Conservation (phyloP, 805 yeast species). For the Wickerhamiella nectarea region DNA sequence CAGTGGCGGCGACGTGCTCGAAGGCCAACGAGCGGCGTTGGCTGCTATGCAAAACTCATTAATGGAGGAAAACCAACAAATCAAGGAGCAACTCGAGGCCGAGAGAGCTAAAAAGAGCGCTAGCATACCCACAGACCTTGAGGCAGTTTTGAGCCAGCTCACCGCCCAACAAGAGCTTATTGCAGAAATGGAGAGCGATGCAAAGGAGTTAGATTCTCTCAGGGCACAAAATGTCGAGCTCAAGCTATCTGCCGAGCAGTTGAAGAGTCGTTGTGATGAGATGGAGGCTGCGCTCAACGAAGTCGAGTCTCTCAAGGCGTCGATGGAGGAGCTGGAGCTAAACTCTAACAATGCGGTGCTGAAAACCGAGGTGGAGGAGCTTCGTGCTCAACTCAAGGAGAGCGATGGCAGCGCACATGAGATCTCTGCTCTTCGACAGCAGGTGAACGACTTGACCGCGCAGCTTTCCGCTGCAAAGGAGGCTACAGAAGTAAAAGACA, state of each 20-base stretch:
- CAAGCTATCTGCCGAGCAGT: neutral
- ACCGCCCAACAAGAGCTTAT: constrained; percentile 18
- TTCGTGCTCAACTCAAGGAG: neutral
- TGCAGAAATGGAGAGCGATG: constrained; percentile 16
- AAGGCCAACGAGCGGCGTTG: constrained; percentile 23
- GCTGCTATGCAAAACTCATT: constrained; percentile 27
- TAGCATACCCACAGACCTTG: constrained; percentile 10
- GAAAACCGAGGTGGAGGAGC: neutral
- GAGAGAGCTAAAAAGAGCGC: constrained; percentile 13
- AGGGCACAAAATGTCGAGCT: constrained; percentile 11
- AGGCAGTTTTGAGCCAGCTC: constrained; percentile 15
- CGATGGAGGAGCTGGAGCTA: neutral
- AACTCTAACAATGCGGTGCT: neutral
- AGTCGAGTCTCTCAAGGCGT: constrained; percentile 6
- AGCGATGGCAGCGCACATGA: neutral
- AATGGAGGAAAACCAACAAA: constrained; percentile 20
- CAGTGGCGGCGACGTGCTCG: constrained; percentile 16
- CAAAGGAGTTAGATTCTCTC: constrained; percentile 22
- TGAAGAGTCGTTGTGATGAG: neutral
- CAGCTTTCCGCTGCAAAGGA: neutral
- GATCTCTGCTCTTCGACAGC: neutral
- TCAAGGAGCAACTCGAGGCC: constrained; percentile 15
- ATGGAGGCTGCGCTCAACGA: constrained; percentile 1
- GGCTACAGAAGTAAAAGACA: too few species aligned
- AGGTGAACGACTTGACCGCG: neutral